Base-by-base conservation (phyloP, 2,329 filamentous ascomycete genomes). In the Colletotrichum acutatum region DNA sequence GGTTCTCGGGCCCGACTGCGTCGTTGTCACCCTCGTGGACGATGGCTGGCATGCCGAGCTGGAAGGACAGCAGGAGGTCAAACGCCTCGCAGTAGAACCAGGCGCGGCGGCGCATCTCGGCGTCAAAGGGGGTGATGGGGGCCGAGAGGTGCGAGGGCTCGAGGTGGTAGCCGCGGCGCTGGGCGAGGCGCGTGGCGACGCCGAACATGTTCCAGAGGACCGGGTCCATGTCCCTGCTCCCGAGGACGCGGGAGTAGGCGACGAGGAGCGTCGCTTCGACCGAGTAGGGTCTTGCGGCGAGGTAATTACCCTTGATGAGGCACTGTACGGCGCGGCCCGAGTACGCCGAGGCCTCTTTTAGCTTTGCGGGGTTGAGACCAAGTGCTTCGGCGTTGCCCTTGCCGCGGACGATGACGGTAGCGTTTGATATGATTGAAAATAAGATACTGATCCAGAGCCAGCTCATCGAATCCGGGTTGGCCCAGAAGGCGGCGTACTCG, bases 41-140 rank as follows among this genome's bases (percentile, higher is more conserved):
- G 67, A 86, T 84, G n/a, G 85, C 80, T 1, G 88, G 87, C 77
- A 89, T 84, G 9, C 87, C 86, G n/a, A 87, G 83, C 77, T 89
- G 86, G 72, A 86, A 87, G 0, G 86, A 86, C 58, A 87, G 84
- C 3, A 88, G 75, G 5, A 86, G 78, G 75, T 89, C 87, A 22
- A 84, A 85, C 0, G 85, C 80, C 74, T 86, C 84, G 19, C 85
- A 81, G 74, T 85, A 82, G 64, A 86, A 83, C 86, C 87, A 89
- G 2, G 81, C 80, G 22, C 87, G 81, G 5, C 87, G 83, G 22
- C 87, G 84, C 81, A 89, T 86, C 78, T 89, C 87, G 24, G 82
- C 84, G 62, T 88, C 85, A 67, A 88, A 89, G 0, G 86, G 83
- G 2, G 83, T 84, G 37, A 88, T 80, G 63, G 77, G 81, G 19